phyloP scores from a whole-genome alignment of 2,329 filamentous ascomycete genomes.

The Talaromyces sp. region DNA sequence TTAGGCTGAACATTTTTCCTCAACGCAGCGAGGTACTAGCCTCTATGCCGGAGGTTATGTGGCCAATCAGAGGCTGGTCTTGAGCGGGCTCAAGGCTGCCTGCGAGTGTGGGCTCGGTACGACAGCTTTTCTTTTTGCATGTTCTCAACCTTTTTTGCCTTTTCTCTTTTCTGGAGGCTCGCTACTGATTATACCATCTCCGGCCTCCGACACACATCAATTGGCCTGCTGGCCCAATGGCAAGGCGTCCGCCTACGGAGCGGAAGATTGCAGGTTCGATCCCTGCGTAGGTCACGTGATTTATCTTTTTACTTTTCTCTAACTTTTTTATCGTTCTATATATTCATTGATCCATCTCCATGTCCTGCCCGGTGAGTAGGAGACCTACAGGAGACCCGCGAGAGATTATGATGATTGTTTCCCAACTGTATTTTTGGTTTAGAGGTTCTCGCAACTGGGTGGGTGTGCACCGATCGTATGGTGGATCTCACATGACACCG shows the following conservation, averaged over 20 bases:
- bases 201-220: not conserved
- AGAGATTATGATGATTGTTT: not conserved
- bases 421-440: not conserved
- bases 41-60: too few relatives aligned
- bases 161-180: not conserved
- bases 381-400: not conserved
- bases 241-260: constrained; percentile 20
- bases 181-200: not conserved
- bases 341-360: not conserved
- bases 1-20: too few relatives aligned
- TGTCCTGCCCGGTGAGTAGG: not conserved
- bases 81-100: too few relatives aligned
- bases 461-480: not conserved
- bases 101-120: too few relatives aligned
- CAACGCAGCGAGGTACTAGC: too few relatives aligned
- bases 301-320: not conserved
- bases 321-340: not conserved
- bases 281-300: constrained; percentile 10
- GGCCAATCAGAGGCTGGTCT: too few relatives aligned
- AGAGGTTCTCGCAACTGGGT: not conserved
- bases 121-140: too few relatives aligned
- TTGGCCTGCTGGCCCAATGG: constrained; percentile 18
- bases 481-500: not conserved
- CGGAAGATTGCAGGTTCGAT: constrained; percentile 15
- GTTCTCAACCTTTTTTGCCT: not conserved